These are phyloP conservation scores for Drechslera avenae DNA, from an alignment of 2,329 filamentous ascomycete genomes.

Conservation along the genomic window DNA sequence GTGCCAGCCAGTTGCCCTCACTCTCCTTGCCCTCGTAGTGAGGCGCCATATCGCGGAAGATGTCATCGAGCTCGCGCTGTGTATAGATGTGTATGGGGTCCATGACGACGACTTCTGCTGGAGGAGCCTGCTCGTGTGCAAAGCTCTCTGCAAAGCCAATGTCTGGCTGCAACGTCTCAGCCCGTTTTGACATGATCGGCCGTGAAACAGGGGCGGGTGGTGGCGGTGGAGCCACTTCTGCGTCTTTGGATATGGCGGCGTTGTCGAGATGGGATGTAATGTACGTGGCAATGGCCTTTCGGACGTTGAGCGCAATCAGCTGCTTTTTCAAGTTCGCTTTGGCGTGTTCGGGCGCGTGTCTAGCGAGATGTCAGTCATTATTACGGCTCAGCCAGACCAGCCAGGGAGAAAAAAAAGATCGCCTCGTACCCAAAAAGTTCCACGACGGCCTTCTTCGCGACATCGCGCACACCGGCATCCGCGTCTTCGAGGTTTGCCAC, in stretches of 20 bases:
- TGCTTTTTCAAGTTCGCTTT: constrained; percentile 90
- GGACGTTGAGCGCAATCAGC: constrained; percentile 80
- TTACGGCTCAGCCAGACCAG: not conserved
- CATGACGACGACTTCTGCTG: constrained; percentile 69
- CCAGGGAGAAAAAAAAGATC: not conserved
- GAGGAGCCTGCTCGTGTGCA: constrained; percentile 62
- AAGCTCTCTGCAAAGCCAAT: constrained; percentile 52
- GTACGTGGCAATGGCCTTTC: constrained; percentile 81
- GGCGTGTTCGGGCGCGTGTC: constrained; percentile 77
- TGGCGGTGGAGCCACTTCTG: constrained; percentile 27
- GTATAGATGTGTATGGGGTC: constrained; percentile 86
- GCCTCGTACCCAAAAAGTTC: constrained; percentile 75
- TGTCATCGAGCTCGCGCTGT: constrained; percentile 83
- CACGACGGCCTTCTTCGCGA: constrained; percentile 80
- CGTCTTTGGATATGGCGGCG: constrained; percentile 57
- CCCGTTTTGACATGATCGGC: constrained; percentile 41
- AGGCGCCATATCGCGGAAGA: constrained; percentile 78
- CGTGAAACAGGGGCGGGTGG: constrained; percentile 31
- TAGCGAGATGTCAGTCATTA: constrained; percentile 45
- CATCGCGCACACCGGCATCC: constrained; percentile 83
- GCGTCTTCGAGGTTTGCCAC: constrained; percentile 90
- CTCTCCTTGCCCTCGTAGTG: constrained; percentile 87
- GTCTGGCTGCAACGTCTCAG: constrained; percentile 48
- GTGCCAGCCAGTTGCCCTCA: constrained; percentile 87
- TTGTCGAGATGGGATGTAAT: constrained; percentile 78